Percentiles rank a stretch among this genome's conserved stretches.
phyloP scores from a whole-genome alignment of 352 stramenopile genomes.

The Phytophthora pini region DNA sequence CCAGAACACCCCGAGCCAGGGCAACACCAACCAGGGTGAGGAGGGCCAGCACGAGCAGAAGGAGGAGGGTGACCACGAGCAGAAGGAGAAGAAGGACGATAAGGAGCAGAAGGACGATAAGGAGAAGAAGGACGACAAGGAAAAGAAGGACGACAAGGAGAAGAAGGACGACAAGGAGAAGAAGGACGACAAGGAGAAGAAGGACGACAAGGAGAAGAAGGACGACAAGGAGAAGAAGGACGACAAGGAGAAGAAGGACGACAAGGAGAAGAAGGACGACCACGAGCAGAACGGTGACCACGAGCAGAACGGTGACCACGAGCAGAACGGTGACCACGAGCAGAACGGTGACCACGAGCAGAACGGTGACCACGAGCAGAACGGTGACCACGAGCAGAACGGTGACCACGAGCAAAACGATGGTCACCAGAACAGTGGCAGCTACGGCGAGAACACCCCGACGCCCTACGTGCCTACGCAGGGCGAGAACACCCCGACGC shows the following conservation, averaged over 20 bases:
- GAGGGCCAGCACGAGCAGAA: constrained; percentile 23
- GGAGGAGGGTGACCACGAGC: constrained; percentile 8
- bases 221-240: constrained; percentile 9
- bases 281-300: not conserved
- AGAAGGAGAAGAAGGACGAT: constrained; percentile 4
- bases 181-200: constrained; percentile 5
- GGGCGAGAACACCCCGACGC: too few species aligned
- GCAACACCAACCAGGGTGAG: constrained; percentile 15
- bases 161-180: not conserved
- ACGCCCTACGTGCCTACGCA: too few species aligned
- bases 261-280: constrained; percentile 5
- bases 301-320: not conserved
- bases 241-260: not conserved
- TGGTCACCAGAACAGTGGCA: not conserved
- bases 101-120: constrained; percentile 4
- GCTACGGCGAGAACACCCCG: too few species aligned
- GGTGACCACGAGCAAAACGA: constrained; percentile 1
- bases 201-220: not conserved
- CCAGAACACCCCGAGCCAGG: constrained; percentile 15
- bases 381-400: not conserved
- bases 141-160: not conserved
- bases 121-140: not conserved
- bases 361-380: not conserved
- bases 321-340: constrained; percentile 1
- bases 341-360: not conserved